phyloP scores from a whole-genome alignment of 2,329 filamentous ascomycete genomes.

The Xylaria sp. region DNA sequence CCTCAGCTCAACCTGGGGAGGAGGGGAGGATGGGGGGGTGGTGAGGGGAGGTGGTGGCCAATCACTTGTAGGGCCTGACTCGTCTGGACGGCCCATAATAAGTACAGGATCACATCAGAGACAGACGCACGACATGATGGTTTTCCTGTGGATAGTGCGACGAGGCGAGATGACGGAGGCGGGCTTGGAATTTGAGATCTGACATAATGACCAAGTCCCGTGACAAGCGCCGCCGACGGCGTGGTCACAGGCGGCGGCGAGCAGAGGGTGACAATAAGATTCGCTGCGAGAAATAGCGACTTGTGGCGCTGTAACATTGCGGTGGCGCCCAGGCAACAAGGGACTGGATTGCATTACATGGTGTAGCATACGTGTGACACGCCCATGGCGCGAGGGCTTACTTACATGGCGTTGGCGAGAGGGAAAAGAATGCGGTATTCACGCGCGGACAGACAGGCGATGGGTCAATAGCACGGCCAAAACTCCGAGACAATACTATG shows the following conservation, averaged over 20 bases:
- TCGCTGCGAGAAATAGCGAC: conserved; percentile 3
- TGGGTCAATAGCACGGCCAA: too few species aligned
- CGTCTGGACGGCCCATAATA: too few species aligned
- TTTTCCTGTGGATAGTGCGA: background rate
- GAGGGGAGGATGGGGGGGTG: too few species aligned
- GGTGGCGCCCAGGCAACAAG: conserved; percentile 17
- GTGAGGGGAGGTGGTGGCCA: background rate
- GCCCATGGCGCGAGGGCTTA: too few species aligned
- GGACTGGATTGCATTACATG: conserved; percentile 6
- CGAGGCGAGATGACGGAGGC: background rate
- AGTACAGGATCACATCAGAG: background rate
- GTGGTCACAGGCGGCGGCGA: background rate
- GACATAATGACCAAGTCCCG: conserved; percentile 9
- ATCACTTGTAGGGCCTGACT: background rate
- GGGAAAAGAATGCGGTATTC: background rate
- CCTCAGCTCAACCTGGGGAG: background rate
- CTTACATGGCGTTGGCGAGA: conserved; percentile 3
- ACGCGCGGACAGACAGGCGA: too few species aligned
- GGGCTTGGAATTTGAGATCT: background rate
- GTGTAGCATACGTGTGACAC: conserved; percentile 15
- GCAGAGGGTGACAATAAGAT: background rate
- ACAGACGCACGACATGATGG: background rate
- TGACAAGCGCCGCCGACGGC: conserved; percentile 16
- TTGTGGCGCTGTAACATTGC: conserved; percentile 6
- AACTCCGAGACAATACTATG: background rate